phyloP scores from a whole-genome alignment of 345 rosid genomes.

The Orychophragmus violaceus region DNA sequence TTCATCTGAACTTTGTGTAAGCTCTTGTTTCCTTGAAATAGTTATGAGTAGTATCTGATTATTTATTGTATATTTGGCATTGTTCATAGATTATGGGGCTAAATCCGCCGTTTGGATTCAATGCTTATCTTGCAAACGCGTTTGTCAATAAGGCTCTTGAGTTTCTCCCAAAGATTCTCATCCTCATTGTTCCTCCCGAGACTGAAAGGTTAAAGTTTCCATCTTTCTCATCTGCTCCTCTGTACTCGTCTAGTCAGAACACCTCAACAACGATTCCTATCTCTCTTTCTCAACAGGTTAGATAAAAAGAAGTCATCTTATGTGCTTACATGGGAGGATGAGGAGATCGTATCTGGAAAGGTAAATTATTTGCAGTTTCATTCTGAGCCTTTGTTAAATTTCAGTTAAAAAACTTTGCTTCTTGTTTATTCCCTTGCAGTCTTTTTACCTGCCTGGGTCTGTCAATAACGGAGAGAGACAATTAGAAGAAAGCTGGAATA shows the following conservation, averaged over 20 bases:
- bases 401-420: not conserved
- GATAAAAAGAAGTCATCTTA: slow-evolving; percentile 57
- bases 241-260: not conserved
- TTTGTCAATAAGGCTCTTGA: slow-evolving; percentile 77
- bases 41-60: slow-evolving; percentile 5
- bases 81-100: slow-evolving; percentile 76
- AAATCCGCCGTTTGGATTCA: slow-evolving; percentile 94
- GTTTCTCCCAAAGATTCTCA: slow-evolving; percentile 80
- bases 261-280: not conserved
- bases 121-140: slow-evolving; percentile 66
- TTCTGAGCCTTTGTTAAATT: slow-evolving; percentile 3
- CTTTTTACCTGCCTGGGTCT: slow-evolving; percentile 92
- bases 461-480: slow-evolving; percentile 59
- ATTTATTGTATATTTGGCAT: slow-evolving; percentile 3
- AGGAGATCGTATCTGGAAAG: slow-evolving; percentile 64
- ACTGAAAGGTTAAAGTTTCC: slow-evolving; percentile 55
- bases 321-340: slow-evolving; percentile 77
- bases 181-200: slow-evolving; percentile 86
- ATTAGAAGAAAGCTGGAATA: slow-evolving; percentile 67
- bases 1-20: slow-evolving; percentile 10
- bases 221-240: slow-evolving; percentile 12
- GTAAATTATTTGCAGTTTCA: slow-evolving; percentile 30
- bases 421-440: slow-evolving; percentile 47
- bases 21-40: not conserved
- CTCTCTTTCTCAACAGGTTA: slow-evolving; percentile 44